phyloP scores from a whole-genome alignment of 345 rosid species.

The Carallia pectinifolia region DNA sequence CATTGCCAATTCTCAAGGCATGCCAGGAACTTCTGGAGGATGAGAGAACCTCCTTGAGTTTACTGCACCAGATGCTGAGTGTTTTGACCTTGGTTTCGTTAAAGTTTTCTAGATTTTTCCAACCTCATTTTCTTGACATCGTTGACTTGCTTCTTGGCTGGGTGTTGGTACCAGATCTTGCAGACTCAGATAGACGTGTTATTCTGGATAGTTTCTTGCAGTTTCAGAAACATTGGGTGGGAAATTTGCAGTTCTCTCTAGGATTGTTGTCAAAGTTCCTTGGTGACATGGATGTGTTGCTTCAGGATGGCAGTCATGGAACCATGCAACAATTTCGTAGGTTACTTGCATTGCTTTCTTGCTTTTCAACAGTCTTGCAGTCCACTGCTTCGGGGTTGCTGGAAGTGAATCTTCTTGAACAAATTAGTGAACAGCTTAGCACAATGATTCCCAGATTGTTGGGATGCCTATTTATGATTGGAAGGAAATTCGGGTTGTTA shows the following conservation, averaged over 20 bases:
- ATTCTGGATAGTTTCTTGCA: constrained; percentile 87
- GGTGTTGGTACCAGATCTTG: constrained; percentile 82
- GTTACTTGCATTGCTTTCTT: constrained; percentile 86
- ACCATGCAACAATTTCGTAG: constrained; percentile 69
- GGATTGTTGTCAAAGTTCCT: constrained; percentile 74
- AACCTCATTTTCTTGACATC: constrained; percentile 87
- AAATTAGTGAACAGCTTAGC: constrained; percentile 65
- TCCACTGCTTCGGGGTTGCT: constrained; percentile 90
- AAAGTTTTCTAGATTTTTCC: constrained; percentile 69
- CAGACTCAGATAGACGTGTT: constrained; percentile 66
- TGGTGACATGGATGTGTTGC: constrained; percentile 82
- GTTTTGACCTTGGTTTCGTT: constrained; percentile 67
- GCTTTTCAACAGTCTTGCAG: constrained; percentile 81
- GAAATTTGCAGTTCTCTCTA: constrained; percentile 73
- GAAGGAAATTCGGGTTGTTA: constrained; percentile 84
- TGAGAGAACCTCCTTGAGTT: constrained; percentile 83
- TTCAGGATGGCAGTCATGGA: constrained; percentile 72
- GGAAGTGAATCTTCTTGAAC: constrained; percentile 77
- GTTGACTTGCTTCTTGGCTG: constrained; percentile 95
- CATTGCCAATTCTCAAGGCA: constrained; percentile 67
- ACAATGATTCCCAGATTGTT: constrained; percentile 78
- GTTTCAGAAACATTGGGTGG: constrained; percentile 92
- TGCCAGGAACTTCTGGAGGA: constrained; percentile 90
- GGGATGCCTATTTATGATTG: constrained; percentile 69
- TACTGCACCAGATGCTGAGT: constrained; percentile 58